Percentiles rank a stretch among this genome's conserved stretches.
phyloP scores from a whole-genome alignment of 805 yeast species.

The Sugiyamaella lignohabitans region DNA sequence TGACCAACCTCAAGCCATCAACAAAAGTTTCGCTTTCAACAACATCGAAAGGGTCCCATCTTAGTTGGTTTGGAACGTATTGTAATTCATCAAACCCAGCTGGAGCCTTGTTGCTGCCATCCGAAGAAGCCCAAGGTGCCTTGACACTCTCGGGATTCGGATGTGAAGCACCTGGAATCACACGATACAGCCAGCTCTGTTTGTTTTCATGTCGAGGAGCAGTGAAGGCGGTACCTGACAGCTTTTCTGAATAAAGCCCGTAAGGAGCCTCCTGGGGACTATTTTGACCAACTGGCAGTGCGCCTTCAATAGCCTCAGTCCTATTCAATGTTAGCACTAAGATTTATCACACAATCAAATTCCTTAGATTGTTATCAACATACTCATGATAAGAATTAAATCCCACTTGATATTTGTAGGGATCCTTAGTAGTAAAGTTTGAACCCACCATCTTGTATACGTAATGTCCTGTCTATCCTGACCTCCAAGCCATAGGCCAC shows the following conservation, averaged over 20 bases:
- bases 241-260: slow-evolving; percentile 28
- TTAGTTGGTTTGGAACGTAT: slow-evolving; percentile 23
- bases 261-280: slow-evolving; percentile 22
- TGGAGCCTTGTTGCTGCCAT: neutral
- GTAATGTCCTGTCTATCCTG: too few relatives aligned
- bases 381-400: slow-evolving; percentile 23
- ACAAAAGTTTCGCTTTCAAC: slow-evolving; percentile 16
- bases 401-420: slow-evolving; percentile 20
- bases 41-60: slow-evolving; percentile 24
- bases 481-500: too few relatives aligned
- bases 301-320: slow-evolving; percentile 23
- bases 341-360: neutral
- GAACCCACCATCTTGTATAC: slow-evolving; percentile 16
- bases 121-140: slow-evolving; percentile 7
- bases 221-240: slow-evolving; percentile 29
- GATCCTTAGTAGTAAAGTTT: slow-evolving; percentile 18
- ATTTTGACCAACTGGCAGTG: slow-evolving; percentile 25
- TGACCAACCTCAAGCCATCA: slow-evolving; percentile 20
- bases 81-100: slow-evolving; percentile 9
- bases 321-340: slow-evolving; percentile 2
- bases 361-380: slow-evolving; percentile 2
- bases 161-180: slow-evolving; percentile 23
- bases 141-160: slow-evolving; percentile 12
- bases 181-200: slow-evolving; percentile 26
- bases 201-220: slow-evolving; percentile 25